Evolutionary conservation across 2,329 filamentous ascomycete species (phyloP).

Genomic region (Colletotrichum magnum): DNA sequence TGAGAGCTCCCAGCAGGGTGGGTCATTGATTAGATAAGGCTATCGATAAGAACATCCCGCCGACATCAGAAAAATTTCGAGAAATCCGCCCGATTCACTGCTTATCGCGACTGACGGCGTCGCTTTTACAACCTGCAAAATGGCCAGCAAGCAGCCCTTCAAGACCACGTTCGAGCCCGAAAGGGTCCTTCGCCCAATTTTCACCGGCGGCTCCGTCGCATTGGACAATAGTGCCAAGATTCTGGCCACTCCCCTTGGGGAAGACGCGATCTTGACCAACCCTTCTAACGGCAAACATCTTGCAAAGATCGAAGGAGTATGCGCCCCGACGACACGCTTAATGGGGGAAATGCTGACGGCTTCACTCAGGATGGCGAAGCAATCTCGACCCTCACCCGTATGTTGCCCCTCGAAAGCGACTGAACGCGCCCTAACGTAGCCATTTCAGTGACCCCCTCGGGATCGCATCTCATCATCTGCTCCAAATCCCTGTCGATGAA

Average conservation of each 20-base stretch:
- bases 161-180: conserved; percentile 93
- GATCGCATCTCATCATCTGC: conserved; percentile 89
- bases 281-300: conserved; percentile 86
- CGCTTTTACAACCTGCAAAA: conserved; percentile 48
- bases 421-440: conserved; percentile 39
- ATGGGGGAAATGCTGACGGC: conserved; percentile 41
- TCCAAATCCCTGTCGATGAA: conserved; percentile 97
- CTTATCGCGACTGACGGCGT: conserved; percentile 21
- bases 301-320: conserved; percentile 87
- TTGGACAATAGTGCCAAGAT: conserved; percentile 86
- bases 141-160: conserved; percentile 74
- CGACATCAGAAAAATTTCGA: conserved; percentile 22
- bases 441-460: conserved; percentile 82
- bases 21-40: conserved; percentile 27
- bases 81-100: conserved; percentile 7
- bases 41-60: conserved; percentile 39
- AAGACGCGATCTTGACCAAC: conserved; percentile 91
- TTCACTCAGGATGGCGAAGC: conserved; percentile 79
- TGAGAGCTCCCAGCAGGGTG: conserved; percentile 24
- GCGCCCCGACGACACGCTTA: conserved; percentile 41
- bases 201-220: conserved; percentile 89
- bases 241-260: conserved; percentile 89
- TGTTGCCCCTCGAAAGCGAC: conserved; percentile 4
- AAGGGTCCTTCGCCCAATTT: conserved; percentile 90
- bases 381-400: conserved; percentile 72